These are phyloP conservation scores for Candida wancherniae DNA, from an alignment of 805 yeast species.

Conservation along the genomic window DNA sequence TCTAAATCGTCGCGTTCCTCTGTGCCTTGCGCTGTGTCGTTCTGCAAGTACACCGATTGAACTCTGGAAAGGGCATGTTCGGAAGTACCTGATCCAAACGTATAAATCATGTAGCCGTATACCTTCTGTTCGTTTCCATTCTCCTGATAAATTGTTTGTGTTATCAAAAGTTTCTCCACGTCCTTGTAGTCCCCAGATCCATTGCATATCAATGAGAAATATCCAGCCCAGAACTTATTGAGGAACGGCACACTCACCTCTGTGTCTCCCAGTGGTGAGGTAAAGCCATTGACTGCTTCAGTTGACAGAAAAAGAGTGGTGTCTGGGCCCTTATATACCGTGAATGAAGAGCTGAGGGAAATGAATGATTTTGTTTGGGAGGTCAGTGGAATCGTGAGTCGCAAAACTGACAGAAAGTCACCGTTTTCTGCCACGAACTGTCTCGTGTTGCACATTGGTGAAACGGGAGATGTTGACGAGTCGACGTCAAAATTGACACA, in stretches of 20 bases:
- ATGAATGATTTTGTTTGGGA: constrained; percentile 4
- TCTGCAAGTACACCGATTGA: constrained; percentile 3
- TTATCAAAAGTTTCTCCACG: constrained; percentile 20
- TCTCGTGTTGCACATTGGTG: constrained; percentile 13
- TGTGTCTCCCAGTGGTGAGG: constrained; percentile 12
- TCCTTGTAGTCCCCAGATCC: constrained; percentile 21
- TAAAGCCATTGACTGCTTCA: constrained; percentile 33
- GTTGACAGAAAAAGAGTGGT: constrained; percentile 19
- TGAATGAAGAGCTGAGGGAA: constrained; percentile 26
- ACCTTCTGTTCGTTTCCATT: constrained; percentile 4
- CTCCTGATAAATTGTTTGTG: constrained; percentile 29
- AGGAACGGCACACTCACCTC: constrained; percentile 34
- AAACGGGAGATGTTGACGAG: constrained; percentile 12
- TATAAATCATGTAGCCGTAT: constrained; percentile 10
- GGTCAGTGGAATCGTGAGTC: constrained; percentile 4
- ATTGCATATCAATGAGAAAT: constrained; percentile 29
- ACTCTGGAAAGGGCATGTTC: too few species aligned
- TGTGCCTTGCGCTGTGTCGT: background rate
- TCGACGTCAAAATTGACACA: constrained; percentile 8
- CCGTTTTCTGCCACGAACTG: constrained; percentile 14
- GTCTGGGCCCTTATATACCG: constrained; percentile 20
- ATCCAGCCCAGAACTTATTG: constrained; percentile 37
- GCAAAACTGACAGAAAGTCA: constrained; percentile 11
- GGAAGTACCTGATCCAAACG: constrained; percentile 7
- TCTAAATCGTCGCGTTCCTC: constrained; percentile 26